Base-by-base conservation (phyloP, 2,329 filamentous ascomycete genomes). In the Davidsoniella virescens region DNA sequence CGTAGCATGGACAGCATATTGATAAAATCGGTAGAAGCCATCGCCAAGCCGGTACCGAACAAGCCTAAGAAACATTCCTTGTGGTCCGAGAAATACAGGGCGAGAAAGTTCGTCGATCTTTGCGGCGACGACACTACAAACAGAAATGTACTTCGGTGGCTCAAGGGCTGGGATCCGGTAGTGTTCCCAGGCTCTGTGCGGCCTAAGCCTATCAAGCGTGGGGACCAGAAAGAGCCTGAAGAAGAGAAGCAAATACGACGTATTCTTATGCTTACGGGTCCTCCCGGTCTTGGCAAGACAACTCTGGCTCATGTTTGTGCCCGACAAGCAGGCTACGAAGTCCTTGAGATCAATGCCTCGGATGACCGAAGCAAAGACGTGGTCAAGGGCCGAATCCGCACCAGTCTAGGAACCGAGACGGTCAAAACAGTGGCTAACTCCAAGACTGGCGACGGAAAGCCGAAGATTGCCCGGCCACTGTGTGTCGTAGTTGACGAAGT, bases 51-150 rank as follows among this genome's bases (percentile, higher is more conserved):
- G 23, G 16, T 17, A 4, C 20, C 51, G 4, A 71, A 66, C 54
- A 72, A 66, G 53, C 59, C 64, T 0, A 72, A 67, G 52, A 68
- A 65, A 55, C 73, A 77, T 0, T 63, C 86, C 29, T 69, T 98
- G 61, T 98, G 92, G 92, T 94, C 90, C 0, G 92, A 98, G 62
- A 98, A 98, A 62, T 98, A 98, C 61, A 81, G 92, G 36, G 92
- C 92, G 25, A 78, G 79, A 54, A 90, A 80, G 58, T 98, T 96
- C 59, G 84, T 88, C 57, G 92, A 98, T 57, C 71, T 98, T 0
- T 86, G 94, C 44, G 93, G 93, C 25, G 92, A 98, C 58, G 92
- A 98, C 61, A 74, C 87, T 42, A 96, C 90, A 23, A 93, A 98
- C 63, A 78, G 92, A 54, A 75, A 82, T 53, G 90, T 98, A 4